These are phyloP conservation scores for Lentinula detonsa DNA, from an alignment of 768 basidiomycete genomes.

Conservation along the genomic window DNA sequence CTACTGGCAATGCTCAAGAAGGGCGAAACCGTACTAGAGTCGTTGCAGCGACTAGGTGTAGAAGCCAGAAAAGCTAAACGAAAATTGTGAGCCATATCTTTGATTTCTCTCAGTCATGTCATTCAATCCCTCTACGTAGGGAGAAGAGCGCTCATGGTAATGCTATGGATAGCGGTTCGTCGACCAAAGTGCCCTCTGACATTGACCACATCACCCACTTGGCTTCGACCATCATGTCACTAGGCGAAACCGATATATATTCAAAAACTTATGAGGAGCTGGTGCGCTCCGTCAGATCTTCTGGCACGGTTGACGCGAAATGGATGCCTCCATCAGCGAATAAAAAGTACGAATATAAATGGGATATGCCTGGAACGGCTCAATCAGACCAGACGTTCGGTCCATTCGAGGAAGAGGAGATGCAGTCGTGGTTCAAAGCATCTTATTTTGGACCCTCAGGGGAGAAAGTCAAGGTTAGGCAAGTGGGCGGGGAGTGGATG, in stretches of 20 bases:
- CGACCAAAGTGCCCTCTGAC: constrained; percentile 35
- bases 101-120: background rate
- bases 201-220: constrained; percentile 82
- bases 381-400: constrained; percentile 58
- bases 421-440: constrained; percentile 75
- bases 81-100: constrained; percentile 20
- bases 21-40: constrained; percentile 88
- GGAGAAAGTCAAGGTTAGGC: constrained; percentile 72
- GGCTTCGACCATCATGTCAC: constrained; percentile 82
- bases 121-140: constrained; percentile 11
- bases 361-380: constrained; percentile 51
- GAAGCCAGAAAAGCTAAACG: constrained; percentile 50
- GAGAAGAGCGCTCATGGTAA: constrained; percentile 25
- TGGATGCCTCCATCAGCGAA: constrained; percentile 80
- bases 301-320: constrained; percentile 57
- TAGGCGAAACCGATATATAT: constrained; percentile 84
- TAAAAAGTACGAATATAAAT: constrained; percentile 75
- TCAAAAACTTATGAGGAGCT: constrained; percentile 82
- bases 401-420: constrained; percentile 75
- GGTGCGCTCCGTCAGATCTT: constrained; percentile 66
- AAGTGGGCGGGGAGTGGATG: constrained; percentile 65
- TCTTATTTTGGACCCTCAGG: constrained; percentile 75
- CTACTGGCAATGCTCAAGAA: constrained; percentile 75
- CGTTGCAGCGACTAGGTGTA: constrained; percentile 77
- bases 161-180: constrained; percentile 43